Evolutionary conservation across 805 yeast species (phyloP), one percentile per base, ranked within the genome.

Genomic region (Candida tibetensis): DNA sequence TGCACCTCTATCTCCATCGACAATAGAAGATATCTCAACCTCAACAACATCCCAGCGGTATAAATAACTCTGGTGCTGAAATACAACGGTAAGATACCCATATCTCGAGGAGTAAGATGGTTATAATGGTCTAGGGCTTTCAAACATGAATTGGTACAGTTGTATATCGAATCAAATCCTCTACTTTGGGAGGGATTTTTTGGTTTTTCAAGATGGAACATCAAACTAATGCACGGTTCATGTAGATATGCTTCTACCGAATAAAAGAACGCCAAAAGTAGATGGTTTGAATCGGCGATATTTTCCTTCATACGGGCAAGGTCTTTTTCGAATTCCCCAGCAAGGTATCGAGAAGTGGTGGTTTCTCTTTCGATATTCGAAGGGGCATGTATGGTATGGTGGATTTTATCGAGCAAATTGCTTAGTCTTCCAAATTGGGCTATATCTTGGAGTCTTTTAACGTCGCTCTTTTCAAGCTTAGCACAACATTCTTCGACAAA

Each of bases 221-320:
- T 48, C 23, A 49, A 47, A 36, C 64, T 53, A 28, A 62, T 57
- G 39, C 34, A 33, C 5, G 84, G 85, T 52, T 82, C 86, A 49
- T 79, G 76, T 12, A 82, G 57, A 52, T 77, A 81, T 0, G 86
- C 86, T 51, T 81, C 82, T 17, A 81, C 81, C 1, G 85, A 76
- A 49, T 74, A 77, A 49, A 67, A 75, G 55, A 72, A 80, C 3
- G 82, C 68, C 55, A 74, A 55, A 28, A 69, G 52, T 27, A 69
- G 64, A 40, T 67, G 69, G 25, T 73, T 68, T 15, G 61, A 58
- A 4, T 52, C 42, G 2, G 60, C 52, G 21, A 80, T 70, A 31
- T 62, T 54, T 12, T 49, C 49, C 44, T 64, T 71, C 13, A 79
- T 48, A 1, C 46, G 39, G 25, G 63, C 58, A 37, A 85, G 60